These are phyloP conservation scores for Malassezia dermatis DNA, from an alignment of 1,284 basidiomycete species.

Conservation along the genomic window DNA sequence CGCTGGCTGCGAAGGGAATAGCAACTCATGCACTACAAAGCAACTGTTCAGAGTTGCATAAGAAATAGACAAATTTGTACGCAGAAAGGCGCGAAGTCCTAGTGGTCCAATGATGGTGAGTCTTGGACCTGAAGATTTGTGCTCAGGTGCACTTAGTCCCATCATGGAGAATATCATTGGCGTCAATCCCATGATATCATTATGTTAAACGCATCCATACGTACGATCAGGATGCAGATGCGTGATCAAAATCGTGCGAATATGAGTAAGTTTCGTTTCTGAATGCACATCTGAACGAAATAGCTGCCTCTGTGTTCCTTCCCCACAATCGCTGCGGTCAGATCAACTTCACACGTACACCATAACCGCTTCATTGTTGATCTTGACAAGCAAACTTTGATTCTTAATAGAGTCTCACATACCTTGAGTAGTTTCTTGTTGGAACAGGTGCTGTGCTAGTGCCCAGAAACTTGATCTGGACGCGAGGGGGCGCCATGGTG, in stretches of 20 bases:
- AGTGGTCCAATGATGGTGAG: slow-evolving; percentile 39
- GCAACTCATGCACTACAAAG: slow-evolving; percentile 43
- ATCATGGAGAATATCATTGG: slow-evolving; percentile 43
- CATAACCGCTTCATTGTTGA: slow-evolving; percentile 35
- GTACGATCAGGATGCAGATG: slow-evolving; percentile 40
- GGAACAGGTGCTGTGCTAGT: slow-evolving; percentile 39
- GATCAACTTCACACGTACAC: slow-evolving; percentile 13
- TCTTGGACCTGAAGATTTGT: slow-evolving; percentile 15
- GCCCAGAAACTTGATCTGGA: slow-evolving; percentile 40
- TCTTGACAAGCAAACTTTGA: slow-evolving; percentile 29
- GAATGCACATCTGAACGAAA: slow-evolving; percentile 26
- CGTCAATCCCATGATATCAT: slow-evolving; percentile 34
- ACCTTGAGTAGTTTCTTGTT: slow-evolving; percentile 41
- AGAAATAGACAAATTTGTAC: slow-evolving; percentile 37
- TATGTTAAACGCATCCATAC: neutral
- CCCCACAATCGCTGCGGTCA: slow-evolving; percentile 36
- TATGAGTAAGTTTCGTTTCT: slow-evolving; percentile 31
- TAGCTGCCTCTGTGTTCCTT: slow-evolving; percentile 41
- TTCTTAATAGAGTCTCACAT: neutral
- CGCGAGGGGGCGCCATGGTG: slow-evolving; percentile 25
- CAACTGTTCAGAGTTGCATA: slow-evolving; percentile 35
- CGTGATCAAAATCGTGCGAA: slow-evolving; percentile 40
- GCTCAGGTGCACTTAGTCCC: slow-evolving; percentile 19
- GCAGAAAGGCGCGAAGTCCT: slow-evolving; percentile 35
- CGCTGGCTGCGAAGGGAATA: slow-evolving; percentile 28